A percentile compares a stretch with the other conserved stretches of the same genome.
Conservation (phyloP, 164 flowering plant genomes). For the Stephania cephalantha region DNA sequence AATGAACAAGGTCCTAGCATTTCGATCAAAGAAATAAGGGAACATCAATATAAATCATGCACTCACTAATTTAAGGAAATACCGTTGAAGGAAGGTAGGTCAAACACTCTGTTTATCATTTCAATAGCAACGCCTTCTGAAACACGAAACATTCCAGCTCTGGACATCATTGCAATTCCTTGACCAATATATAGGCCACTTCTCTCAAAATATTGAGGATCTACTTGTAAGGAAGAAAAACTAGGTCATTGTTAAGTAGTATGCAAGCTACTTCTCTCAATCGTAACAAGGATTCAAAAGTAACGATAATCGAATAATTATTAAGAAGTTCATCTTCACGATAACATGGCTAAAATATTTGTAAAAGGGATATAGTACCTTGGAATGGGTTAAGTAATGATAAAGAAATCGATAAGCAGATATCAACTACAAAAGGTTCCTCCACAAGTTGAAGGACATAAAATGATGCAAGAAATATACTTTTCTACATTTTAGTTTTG, state of each 20-base stretch:
- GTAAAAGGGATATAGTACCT: too few relatives aligned
- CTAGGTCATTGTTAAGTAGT: slow-evolving; percentile 1
- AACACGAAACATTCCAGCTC: slow-evolving; percentile 87
- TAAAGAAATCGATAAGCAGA: too few relatives aligned
- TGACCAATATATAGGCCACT: slow-evolving; percentile 85
- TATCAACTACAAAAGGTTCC: too few relatives aligned
- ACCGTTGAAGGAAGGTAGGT: slow-evolving; percentile 83
- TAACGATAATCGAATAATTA: too few relatives aligned
- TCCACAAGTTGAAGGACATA: too few relatives aligned
- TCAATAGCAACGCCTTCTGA: slow-evolving; percentile 69
- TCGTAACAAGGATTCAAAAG: too few relatives aligned
- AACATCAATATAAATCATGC: not conserved
- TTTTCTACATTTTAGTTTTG: too few relatives aligned
- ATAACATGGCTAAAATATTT: too few relatives aligned
- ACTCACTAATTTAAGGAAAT: slow-evolving; percentile 15
- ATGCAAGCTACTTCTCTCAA: too few relatives aligned
- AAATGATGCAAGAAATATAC: too few relatives aligned
- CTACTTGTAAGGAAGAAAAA: slow-evolving; percentile 27
- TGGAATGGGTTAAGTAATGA: too few relatives aligned
- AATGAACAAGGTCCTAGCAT: not conserved
- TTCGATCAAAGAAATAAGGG: not conserved
- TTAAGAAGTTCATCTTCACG: too few relatives aligned
- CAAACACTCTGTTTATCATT: slow-evolving; percentile 64
- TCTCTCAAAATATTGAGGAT: slow-evolving; percentile 70
- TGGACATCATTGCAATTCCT: slow-evolving; percentile 74